phyloP scores from a whole-genome alignment of 768 basidiomycete species.

The Kwoniella dejecticola region DNA sequence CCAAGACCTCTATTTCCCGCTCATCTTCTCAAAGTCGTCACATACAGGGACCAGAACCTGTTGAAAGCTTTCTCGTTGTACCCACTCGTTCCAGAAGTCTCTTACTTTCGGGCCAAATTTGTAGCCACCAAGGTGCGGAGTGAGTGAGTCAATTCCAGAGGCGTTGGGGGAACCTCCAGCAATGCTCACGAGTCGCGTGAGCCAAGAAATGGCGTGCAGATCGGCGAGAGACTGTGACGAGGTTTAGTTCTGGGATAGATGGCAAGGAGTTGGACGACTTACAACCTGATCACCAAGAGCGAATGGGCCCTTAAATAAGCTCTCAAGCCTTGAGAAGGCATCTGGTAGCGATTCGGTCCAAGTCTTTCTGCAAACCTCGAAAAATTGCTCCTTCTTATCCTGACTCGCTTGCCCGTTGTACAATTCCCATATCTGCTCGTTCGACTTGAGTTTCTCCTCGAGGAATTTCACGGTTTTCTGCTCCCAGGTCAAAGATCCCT shows the following conservation, averaged over 20 bases:
- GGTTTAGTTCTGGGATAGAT: not conserved
- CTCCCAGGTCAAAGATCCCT: constrained; percentile 36
- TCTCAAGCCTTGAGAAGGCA: constrained; percentile 49
- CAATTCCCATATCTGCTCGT: constrained; percentile 46
- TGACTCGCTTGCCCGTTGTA: constrained; percentile 45
- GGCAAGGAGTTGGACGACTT: constrained; percentile 21
- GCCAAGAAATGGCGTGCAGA: constrained; percentile 76
- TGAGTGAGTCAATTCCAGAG: constrained; percentile 43
- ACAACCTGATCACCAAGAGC: constrained; percentile 70
- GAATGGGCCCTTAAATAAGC: constrained; percentile 49
- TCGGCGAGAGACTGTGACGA: constrained; percentile 66
- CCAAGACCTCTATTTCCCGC: not conserved
- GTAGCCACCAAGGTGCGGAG: constrained; percentile 61
- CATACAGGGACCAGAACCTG: constrained; percentile 59
- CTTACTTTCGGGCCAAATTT: constrained; percentile 63
- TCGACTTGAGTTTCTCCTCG: constrained; percentile 50
- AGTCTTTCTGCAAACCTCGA: constrained; percentile 47
- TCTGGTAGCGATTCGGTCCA: constrained; percentile 54
- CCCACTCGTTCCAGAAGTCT: constrained; percentile 72
- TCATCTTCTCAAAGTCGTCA: constrained; percentile 15
- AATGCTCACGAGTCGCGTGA: constrained; percentile 65
- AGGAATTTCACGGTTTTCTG: constrained; percentile 50
- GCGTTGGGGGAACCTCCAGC: constrained; percentile 60
- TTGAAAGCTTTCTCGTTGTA: constrained; percentile 70
- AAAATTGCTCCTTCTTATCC: constrained; percentile 50